A percentile compares a stretch with the other conserved stretches of the same genome.
phyloP scores from a whole-genome alignment of 2,329 filamentous ascomycete species.

The Nemania bipapillata region DNA sequence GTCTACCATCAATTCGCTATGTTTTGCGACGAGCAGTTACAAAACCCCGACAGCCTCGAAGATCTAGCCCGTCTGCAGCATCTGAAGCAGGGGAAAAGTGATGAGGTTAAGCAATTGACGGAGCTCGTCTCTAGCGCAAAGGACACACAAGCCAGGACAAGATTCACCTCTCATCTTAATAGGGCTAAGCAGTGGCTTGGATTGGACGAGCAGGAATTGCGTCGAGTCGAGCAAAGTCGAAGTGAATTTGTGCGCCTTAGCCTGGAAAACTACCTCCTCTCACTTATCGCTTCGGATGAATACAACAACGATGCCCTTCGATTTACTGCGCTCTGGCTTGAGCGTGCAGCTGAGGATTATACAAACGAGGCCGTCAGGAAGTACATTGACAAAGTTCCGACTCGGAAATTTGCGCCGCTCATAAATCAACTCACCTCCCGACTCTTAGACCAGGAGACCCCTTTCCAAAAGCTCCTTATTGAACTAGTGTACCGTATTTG shows the following conservation, averaged over 20 bases:
- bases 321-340: constrained; percentile 94
- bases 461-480: constrained; percentile 81
- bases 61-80: constrained; percentile 84
- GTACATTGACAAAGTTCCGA: constrained; percentile 79
- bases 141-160: constrained; percentile 64
- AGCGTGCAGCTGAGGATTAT: constrained; percentile 78
- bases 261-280: constrained; percentile 90
- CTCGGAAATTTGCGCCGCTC: constrained; percentile 87
- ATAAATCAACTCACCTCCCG: constrained; percentile 98
- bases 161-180: constrained; percentile 68
- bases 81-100: constrained; percentile 80
- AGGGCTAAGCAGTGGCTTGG: constrained; percentile 89
- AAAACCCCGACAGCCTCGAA: constrained; percentile 84
- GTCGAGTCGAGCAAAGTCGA: constrained; percentile 78
- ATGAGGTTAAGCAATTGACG: constrained; percentile 80
- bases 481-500: constrained; percentile 84
- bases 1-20: constrained; percentile 95
- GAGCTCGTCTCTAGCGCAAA: constrained; percentile 64
- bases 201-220: constrained; percentile 88
- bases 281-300: constrained; percentile 83
- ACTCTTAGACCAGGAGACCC: constrained; percentile 73
- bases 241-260: constrained; percentile 87
- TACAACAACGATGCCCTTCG: constrained; percentile 90
- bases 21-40: constrained; percentile 94
- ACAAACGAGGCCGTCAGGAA: constrained; percentile 81